A percentile compares a stretch with the other conserved stretches of the same genome.
Conservation (phyloP, 2,329 filamentous ascomycete genomes). For the Chrysoporthe puriensis region DNA sequence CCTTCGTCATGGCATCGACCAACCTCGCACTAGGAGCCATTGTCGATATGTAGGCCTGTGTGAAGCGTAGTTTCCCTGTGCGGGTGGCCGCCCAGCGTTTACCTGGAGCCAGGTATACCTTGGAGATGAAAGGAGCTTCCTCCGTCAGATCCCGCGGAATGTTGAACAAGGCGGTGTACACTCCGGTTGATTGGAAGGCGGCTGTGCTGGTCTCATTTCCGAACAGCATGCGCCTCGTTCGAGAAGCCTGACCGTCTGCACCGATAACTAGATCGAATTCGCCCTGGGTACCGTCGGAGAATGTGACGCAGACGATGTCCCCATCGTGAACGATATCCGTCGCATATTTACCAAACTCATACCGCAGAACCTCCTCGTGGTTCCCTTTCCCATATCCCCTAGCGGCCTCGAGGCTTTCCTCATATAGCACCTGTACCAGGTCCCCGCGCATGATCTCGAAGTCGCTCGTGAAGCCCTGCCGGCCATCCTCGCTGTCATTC, state of each 20-base stretch:
- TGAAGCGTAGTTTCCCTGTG: background rate
- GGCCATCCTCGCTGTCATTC: slow-evolving; percentile 45
- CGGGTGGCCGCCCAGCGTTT: background rate
- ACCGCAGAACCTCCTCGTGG: slow-evolving; percentile 32
- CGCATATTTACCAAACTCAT: slow-evolving; percentile 35
- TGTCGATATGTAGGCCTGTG: background rate
- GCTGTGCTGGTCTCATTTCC: slow-evolving; percentile 23
- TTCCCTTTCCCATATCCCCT: slow-evolving; percentile 47
- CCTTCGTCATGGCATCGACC: slow-evolving; percentile 29
- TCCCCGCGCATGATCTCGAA: slow-evolving; percentile 64
- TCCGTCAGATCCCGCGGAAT: background rate
- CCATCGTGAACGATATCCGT: slow-evolving; percentile 2
- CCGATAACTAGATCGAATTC: slow-evolving; percentile 56
- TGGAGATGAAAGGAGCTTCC: background rate
- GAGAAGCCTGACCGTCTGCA: slow-evolving; percentile 57
- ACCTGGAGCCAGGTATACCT: background rate
- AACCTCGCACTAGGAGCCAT: slow-evolving; percentile 27
- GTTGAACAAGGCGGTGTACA: background rate
- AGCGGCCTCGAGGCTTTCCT: slow-evolving; percentile 29
- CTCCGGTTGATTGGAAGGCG: background rate
- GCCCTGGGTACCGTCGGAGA: slow-evolving; percentile 47
- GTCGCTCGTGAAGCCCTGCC: slow-evolving; percentile 54
- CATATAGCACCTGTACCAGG: slow-evolving; percentile 35
- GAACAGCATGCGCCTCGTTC: slow-evolving; percentile 47
- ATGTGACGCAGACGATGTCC: slow-evolving; percentile 35